A percentile compares a stretch with the other conserved stretches of the same genome.
Conservation (phyloP, 805 yeast species). For the Komagataella ulmi region DNA sequence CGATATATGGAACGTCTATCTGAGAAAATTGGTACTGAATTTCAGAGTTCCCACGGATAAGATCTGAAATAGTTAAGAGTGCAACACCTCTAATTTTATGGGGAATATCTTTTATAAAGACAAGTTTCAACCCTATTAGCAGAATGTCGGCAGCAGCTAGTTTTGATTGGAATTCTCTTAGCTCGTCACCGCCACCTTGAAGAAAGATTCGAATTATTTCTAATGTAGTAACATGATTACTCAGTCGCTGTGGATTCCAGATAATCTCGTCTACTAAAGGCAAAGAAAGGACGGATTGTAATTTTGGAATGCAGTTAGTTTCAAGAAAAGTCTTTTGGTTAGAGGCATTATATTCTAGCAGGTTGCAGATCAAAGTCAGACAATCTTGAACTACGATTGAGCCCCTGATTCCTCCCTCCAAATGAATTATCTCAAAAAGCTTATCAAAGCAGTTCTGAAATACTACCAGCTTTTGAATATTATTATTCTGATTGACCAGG, state of each 20-base stretch:
- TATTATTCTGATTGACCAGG: slow-evolving; percentile 66
- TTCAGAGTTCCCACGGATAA: slow-evolving; percentile 51
- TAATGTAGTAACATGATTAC: slow-evolving; percentile 51
- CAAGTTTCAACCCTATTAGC: slow-evolving; percentile 51
- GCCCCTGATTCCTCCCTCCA: slow-evolving; percentile 84
- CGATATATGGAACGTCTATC: slow-evolving; percentile 87
- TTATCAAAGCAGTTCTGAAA: slow-evolving; percentile 87
- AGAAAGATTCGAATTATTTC: slow-evolving; percentile 68
- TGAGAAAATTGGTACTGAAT: slow-evolving; percentile 63
- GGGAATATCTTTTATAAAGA: slow-evolving; percentile 55
- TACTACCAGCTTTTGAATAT: slow-evolving; percentile 85
- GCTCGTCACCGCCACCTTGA: slow-evolving; percentile 55
- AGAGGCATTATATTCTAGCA: slow-evolving; percentile 71
- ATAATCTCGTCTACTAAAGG: slow-evolving; percentile 40
- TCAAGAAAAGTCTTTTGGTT: slow-evolving; percentile 86
- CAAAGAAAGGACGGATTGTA: slow-evolving; percentile 50
- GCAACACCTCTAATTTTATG: slow-evolving; percentile 55
- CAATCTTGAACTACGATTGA: slow-evolving; percentile 89
- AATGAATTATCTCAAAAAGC: slow-evolving; percentile 64
- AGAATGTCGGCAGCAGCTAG: slow-evolving; percentile 51
- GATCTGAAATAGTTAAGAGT: slow-evolving; percentile 61
- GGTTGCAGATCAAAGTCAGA: slow-evolving; percentile 55
- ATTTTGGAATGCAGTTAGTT: slow-evolving; percentile 59
- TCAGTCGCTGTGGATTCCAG: slow-evolving; percentile 70
- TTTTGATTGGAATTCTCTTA: slow-evolving; percentile 45